Evolutionary conservation across 805 yeast genomes (phyloP).

Genomic region (Wickerhamomyces subpelliculosus): DNA sequence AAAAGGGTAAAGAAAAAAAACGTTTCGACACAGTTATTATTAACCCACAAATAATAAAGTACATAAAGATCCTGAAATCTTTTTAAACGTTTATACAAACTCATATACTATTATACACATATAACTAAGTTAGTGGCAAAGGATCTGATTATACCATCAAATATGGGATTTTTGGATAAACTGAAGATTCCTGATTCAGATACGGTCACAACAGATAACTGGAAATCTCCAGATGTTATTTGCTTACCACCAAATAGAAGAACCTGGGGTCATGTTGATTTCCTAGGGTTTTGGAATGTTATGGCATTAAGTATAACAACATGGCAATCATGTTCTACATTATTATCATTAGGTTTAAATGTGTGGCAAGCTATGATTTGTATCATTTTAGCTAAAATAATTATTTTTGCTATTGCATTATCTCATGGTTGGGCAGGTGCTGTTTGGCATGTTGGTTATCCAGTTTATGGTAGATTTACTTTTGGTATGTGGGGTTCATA

Average conservation of each 20-base stretch:
- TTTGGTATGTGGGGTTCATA: conserved; percentile 42
- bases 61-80: too few species aligned
- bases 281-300: conserved; percentile 36
- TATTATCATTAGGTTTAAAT: conserved; percentile 35
- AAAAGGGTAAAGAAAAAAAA: too few species aligned
- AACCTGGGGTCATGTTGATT: conserved; percentile 39
- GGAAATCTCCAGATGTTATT: conserved; percentile 34
- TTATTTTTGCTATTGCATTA: conserved; percentile 34
- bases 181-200: conserved; percentile 16
- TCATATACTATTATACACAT: too few species aligned
- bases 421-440: conserved; percentile 42
- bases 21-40: too few species aligned
- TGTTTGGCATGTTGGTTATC: conserved; percentile 42
- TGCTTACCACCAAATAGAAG: conserved; percentile 39
- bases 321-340: conserved; percentile 35
- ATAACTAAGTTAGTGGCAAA: too few species aligned
- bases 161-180: conserved; percentile 3
- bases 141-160: background rate
- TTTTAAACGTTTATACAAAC: too few species aligned
- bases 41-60: too few species aligned
- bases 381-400: conserved; percentile 32
- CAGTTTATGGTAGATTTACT: conserved; percentile 35
- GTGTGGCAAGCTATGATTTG: conserved; percentile 38
- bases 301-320: conserved; percentile 32
- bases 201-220: conserved; percentile 14